Conservation (phyloP, 2,329 filamentous ascomycete species). For the Herpomyces periplanetae region DNA sequence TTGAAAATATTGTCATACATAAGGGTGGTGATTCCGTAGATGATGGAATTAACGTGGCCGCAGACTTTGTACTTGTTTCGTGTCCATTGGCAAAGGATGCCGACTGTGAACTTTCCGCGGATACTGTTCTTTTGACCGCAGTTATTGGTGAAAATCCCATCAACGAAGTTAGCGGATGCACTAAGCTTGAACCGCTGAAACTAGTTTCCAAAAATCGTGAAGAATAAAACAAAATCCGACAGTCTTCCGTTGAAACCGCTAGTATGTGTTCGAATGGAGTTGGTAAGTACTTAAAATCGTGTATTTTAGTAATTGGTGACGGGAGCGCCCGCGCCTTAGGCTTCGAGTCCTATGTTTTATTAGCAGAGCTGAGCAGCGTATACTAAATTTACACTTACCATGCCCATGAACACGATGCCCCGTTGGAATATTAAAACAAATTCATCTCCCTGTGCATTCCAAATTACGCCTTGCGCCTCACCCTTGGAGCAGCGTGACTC, state of each 20-base stretch:
- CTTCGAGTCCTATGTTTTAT: conserved; percentile 19
- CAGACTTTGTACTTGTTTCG: too few species aligned
- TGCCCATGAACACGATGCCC: conserved; percentile 45
- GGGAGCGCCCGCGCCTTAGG: conserved; percentile 33
- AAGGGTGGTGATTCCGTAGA: too few species aligned
- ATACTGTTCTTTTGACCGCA: too few species aligned
- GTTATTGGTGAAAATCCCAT: too few species aligned
- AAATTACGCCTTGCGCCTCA: conserved; percentile 43
- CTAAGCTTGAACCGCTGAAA: too few species aligned
- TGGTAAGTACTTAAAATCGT: conserved; percentile 32
- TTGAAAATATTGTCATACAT: too few species aligned
- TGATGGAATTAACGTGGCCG: too few species aligned
- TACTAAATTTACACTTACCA: conserved; percentile 10
- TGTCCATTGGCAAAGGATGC: too few species aligned
- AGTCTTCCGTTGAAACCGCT: conserved; percentile 58
- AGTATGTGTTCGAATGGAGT: conserved; percentile 17
- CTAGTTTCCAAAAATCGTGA: too few species aligned
- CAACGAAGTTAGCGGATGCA: too few species aligned
- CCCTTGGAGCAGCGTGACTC: conserved; percentile 37
- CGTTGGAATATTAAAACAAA: conserved; percentile 67
- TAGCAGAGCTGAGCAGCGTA: neutral
- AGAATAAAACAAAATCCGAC: conserved; percentile 43
- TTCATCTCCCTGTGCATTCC: conserved; percentile 36
- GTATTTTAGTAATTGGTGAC: conserved; percentile 31
- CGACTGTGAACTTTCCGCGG: too few species aligned